Percentiles rank a stretch among this genome's conserved stretches.
Conservation (phyloP, 163 green algal genomes). For the Scenedesmus sp. region DNA sequence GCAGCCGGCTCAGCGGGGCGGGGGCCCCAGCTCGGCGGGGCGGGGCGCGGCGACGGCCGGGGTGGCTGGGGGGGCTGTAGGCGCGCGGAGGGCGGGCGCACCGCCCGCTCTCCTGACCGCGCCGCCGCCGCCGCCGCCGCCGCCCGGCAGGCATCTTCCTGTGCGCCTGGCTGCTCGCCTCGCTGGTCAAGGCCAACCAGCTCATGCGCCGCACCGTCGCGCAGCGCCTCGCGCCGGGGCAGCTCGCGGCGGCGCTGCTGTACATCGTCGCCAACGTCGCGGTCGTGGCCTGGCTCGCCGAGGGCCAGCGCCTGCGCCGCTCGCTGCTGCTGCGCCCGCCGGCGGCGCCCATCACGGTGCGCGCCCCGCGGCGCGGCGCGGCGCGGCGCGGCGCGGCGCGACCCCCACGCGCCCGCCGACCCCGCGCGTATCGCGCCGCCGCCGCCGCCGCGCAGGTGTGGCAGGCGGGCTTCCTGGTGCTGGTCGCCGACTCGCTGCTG, state of each 20-base stretch:
- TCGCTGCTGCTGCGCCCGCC: slow-evolving; percentile 23
- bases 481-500: slow-evolving; percentile 48
- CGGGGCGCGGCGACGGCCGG: no score
- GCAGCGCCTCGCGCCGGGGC: not conserved
- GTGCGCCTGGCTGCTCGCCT: slow-evolving; percentile 38
- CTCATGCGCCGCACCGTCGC: slow-evolving; percentile 29
- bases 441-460: slow-evolving; percentile 41
- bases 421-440: no score
- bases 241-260: slow-evolving; percentile 27
- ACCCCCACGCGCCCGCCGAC: no score
- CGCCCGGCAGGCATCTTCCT: slow-evolving; percentile 39
- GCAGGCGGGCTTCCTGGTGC: slow-evolving; percentile 45
- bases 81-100: no score
- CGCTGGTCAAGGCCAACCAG: slow-evolving; percentile 33
- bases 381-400: not conserved
- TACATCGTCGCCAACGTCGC: slow-evolving; percentile 40
- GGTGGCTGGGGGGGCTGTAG: no score
- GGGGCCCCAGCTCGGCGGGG: not conserved
- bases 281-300: slow-evolving; percentile 33
- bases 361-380: no score
- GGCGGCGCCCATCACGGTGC: slow-evolving; percentile 5
- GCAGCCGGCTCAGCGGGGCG: not conserved
- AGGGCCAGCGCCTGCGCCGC: slow-evolving; percentile 21
- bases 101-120: no score
- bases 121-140: not conserved